Evolutionary conservation across 2,329 filamentous ascomycete genomes (phyloP).

Genomic region (Apiospora pterosperma): DNA sequence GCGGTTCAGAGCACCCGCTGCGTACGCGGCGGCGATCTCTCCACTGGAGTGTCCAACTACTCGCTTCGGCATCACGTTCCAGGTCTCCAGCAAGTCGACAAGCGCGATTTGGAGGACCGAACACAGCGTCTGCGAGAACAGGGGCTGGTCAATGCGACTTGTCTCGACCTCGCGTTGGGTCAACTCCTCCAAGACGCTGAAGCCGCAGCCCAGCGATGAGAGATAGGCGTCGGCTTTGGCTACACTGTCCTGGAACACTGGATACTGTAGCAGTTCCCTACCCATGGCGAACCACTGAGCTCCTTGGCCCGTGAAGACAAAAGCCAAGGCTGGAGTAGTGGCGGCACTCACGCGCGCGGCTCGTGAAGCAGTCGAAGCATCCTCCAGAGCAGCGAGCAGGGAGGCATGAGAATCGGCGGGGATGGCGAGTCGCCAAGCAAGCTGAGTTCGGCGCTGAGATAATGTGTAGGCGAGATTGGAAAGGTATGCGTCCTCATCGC

Average conservation of each 20-base stretch:
- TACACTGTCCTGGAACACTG: slow-evolving; percentile 23
- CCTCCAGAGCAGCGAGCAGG: slow-evolving; percentile 16
- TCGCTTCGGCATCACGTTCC: slow-evolving; percentile 29
- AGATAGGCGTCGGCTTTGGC: slow-evolving; percentile 22
- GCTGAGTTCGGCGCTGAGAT: neutral
- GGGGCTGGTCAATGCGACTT: slow-evolving; percentile 25
- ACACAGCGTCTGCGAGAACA: slow-evolving; percentile 29
- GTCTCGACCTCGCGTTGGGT: slow-evolving; percentile 15
- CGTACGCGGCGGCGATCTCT: slow-evolving; percentile 36
- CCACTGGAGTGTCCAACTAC: slow-evolving; percentile 40
- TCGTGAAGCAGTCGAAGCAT: slow-evolving; percentile 11
- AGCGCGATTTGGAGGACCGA: slow-evolving; percentile 34
- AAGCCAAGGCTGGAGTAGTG: slow-evolving; percentile 22
- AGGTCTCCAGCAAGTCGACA: slow-evolving; percentile 23
- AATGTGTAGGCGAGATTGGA: neutral
- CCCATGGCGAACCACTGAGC: slow-evolving; percentile 40
- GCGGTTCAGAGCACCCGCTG: slow-evolving; percentile 30
- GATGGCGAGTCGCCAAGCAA: neutral
- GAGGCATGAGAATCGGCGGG: neutral
- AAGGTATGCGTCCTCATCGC: neutral
- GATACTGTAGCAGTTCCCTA: slow-evolving; percentile 23
- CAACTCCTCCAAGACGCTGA: slow-evolving; percentile 16
- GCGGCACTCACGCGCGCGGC: slow-evolving; percentile 14
- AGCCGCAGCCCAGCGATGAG: slow-evolving; percentile 18
- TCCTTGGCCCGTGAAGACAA: slow-evolving; percentile 41